Conservation (phyloP, 768 basidiomycete genomes). For the Tricholoma sp. region DNA sequence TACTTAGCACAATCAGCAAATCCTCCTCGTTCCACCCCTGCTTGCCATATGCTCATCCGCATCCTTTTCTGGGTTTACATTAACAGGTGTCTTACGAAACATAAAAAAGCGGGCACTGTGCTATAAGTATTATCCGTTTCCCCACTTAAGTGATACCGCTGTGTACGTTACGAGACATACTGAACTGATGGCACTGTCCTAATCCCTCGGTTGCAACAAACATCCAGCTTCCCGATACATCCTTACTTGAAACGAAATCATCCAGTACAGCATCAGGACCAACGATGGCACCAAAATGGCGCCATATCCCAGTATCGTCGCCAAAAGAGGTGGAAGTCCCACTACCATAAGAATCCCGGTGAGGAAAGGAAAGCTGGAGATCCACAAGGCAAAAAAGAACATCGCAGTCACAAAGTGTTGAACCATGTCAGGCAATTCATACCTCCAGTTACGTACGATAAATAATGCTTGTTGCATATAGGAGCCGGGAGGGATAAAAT, state of each 20-base stretch:
- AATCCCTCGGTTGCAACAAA: neutral
- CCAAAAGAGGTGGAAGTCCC: neutral
- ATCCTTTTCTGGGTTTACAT: too few species aligned
- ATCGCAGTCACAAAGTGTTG: neutral
- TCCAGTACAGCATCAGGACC: neutral
- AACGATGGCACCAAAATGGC: neutral
- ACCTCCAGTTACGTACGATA: neutral
- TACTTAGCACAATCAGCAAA: too few species aligned
- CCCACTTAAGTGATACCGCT: too few species aligned
- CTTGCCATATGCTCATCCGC: too few species aligned
- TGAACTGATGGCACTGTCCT: neutral
- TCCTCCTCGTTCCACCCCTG: too few species aligned
- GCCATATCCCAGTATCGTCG: neutral
- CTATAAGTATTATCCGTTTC: too few species aligned
- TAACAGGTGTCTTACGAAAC: too few species aligned
- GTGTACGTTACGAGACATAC: too few species aligned
- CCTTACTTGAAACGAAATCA: neutral
- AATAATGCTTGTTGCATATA: neutral
- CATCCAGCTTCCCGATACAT: neutral
- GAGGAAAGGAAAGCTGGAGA: neutral
- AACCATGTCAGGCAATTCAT: neutral
- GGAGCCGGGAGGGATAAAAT: neutral
- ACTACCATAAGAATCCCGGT: neutral
- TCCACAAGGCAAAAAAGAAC: neutral
- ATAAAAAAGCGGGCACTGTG: too few species aligned